These are phyloP conservation scores for Candida insectalens DNA, from an alignment of 805 yeast genomes.

Conservation along the genomic window DNA sequence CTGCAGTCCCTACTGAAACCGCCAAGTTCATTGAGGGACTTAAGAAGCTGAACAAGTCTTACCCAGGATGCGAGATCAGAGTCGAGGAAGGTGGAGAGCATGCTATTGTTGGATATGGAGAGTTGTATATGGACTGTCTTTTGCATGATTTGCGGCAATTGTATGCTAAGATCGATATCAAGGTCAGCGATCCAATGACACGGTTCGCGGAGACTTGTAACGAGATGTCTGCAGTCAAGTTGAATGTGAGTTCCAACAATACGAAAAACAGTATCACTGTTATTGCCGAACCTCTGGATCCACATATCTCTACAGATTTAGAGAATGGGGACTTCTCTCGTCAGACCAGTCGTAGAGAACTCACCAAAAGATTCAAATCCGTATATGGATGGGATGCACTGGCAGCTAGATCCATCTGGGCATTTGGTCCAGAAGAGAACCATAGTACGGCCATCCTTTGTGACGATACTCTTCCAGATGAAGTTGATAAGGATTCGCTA, in stretches of 20 bases:
- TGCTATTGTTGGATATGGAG: conserved; percentile 75
- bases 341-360: conserved; percentile 27
- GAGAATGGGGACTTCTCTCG: conserved; percentile 32
- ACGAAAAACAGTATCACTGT: conserved; percentile 51
- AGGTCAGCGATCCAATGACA: conserved; percentile 77
- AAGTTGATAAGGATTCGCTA: conserved; percentile 48
- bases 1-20: conserved; percentile 66
- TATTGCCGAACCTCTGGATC: conserved; percentile 66
- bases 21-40: conserved; percentile 68
- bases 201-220: conserved; percentile 69
- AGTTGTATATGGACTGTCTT: conserved; percentile 74
- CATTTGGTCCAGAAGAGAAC: conserved; percentile 50
- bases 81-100: conserved; percentile 90
- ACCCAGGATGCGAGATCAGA: conserved; percentile 55
- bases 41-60: conserved; percentile 48
- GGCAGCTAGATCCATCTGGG: conserved; percentile 76
- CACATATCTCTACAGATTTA: conserved; percentile 44
- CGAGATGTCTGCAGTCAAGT: conserved; percentile 56
- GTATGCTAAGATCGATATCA: conserved; percentile 59
- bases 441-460: conserved; percentile 40
- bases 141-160: conserved; percentile 64
- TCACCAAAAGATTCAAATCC: conserved; percentile 46
- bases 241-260: conserved; percentile 50
- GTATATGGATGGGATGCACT: conserved; percentile 74
- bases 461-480: conserved; percentile 71